Base-by-base conservation (phyloP, 805 yeast genomes). In the Yarrowia phangngaensis region DNA sequence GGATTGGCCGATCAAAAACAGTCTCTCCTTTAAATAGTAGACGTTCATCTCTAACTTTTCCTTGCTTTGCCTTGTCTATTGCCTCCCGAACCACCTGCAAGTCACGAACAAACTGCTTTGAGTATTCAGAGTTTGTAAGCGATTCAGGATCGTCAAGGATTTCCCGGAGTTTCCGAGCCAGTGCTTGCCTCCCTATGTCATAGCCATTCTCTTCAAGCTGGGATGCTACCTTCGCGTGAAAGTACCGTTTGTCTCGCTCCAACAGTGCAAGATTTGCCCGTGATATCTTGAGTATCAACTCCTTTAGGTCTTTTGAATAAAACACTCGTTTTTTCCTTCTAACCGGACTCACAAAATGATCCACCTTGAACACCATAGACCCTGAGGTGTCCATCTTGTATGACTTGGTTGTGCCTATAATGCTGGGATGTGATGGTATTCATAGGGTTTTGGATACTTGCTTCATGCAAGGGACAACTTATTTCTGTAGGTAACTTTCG, bases 351-450 rank as follows among this genome's bases (percentile, higher is more conserved):
- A 38, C 45, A 14, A 38, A 38, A 9, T 38, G 45, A 32, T 38
- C 45, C 20, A 27, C 45, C 17, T 38, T 38, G 45, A 38, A 38
- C 32, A 38, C 45, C 45, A 38, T 38, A 6, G 45, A 38, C 2
- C 45, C 45, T 2, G 32, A 17, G 9, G 31, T 22, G 31, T 38
- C 45, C 45, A 38, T 38, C 15, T 36, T 36, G 17, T 12, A 2
- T 12, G n/a, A 6, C 29, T 26, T 22, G 29, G 29, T 16, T 22
- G 22, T 23, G 41, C 15, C 15, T n/a, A 9, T 26, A n/a, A n/a
- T n/a, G n/a, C n/a, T 20, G 38, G 20, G 27, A 13, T 20, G 38
- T 33, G 38, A 13, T 20, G 27, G 13, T 9, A 27, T 27, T 27
- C 20, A 33, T 20, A 20, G 22, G 20, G 29, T 22, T 22, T 15